Percentiles rank a stretch among this genome's conserved stretches.
Evolutionary conservation across 1,284 basidiomycete genomes (phyloP).

Genomic region (Ceraceosorus guamensis): DNA sequence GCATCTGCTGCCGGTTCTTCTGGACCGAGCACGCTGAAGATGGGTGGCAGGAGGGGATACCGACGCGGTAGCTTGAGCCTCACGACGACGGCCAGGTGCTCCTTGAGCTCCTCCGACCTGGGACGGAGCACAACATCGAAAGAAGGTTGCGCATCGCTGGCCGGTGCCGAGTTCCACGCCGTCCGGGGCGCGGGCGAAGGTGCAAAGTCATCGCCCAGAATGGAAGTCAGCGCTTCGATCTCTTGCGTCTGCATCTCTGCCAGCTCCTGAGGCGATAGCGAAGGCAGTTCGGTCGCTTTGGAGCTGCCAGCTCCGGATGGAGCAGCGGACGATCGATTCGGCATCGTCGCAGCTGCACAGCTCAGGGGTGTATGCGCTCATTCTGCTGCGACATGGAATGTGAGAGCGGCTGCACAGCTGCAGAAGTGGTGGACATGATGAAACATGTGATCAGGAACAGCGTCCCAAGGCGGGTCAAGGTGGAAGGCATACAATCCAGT

Average conservation of each 20-base stretch:
- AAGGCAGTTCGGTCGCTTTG: background rate
- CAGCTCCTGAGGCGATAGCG: constrained; percentile 19
- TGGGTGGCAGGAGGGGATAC: constrained; percentile 33
- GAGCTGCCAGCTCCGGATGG: no score
- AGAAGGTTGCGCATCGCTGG: constrained; percentile 19
- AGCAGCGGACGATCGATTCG: no score
- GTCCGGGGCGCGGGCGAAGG: constrained; percentile 26
- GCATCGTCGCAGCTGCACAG: no score
- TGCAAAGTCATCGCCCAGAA: constrained; percentile 34
- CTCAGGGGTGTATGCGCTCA: no score
- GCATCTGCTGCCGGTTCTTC: constrained; percentile 12
- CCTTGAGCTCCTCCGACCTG: constrained; percentile 31
- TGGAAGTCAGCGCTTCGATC: constrained; percentile 36
- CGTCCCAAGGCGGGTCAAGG: no score
- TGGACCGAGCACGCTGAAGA: constrained; percentile 18
- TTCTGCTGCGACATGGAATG: no score
- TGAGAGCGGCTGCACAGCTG: no score
- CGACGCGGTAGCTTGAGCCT: constrained; percentile 34
- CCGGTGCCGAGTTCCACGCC: constrained; percentile 15
- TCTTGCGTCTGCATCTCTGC: constrained; percentile 36
- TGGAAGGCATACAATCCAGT: no score
- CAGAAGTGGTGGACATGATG: no score
- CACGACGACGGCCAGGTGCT: constrained; percentile 25
- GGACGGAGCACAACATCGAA: constrained; percentile 36
- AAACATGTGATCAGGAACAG: no score